Evolutionary conservation across 2,329 filamentous ascomycete genomes (phyloP), one percentile per base, ranked within the genome.

Genomic region (Fonsecaea nubica): DNA sequence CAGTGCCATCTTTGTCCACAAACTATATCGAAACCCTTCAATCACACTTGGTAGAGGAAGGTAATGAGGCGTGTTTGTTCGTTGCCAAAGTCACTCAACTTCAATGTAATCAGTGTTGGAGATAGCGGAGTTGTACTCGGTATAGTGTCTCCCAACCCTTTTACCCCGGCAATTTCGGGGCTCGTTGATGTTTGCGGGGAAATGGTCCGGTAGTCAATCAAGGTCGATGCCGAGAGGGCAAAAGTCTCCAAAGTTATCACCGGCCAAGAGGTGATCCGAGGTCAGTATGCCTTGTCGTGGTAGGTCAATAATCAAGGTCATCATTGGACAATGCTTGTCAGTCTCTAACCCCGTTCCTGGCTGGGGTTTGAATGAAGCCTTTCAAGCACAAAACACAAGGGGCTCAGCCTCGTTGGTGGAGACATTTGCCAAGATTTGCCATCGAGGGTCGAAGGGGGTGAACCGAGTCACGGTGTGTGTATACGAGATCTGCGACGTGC

Each of bases 111-210:
- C 36, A 2, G 15, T 40, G 36, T 40, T 40, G 36, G 36, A 12
- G n/a, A 48, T 21, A 48, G 7, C n/a, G 18, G 9, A 48, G 35
- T 4, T 4, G 30, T 32, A 32, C 30, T 32, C 30, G 30, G 30
- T 32, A 32, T 32, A 32, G 30, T 32, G 30, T 32, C 30, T 5
- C 30, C 30, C 6, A 32, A 32, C 30, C 30, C 33, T 50, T 50
- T 6, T 9, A 50, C 57, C 36, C 57, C 57, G 42, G 40, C 35
- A 2, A 21, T 9, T n/a, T 30, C 40, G 33, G 25, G 42, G 40
- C 6, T 35, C 25, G 42, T 15, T 48, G 33, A 50, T 30, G 57
- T 59, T 59, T 59, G 57, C 57, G 57, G 57, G 57, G 57, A 50
- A 59, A 33, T 4, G 5, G 18, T 12, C 15, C 40, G 18, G 30